These are phyloP conservation scores for Alternaria infectoria DNA, from an alignment of 2,329 filamentous ascomycete genomes.

Conservation along the genomic window DNA sequence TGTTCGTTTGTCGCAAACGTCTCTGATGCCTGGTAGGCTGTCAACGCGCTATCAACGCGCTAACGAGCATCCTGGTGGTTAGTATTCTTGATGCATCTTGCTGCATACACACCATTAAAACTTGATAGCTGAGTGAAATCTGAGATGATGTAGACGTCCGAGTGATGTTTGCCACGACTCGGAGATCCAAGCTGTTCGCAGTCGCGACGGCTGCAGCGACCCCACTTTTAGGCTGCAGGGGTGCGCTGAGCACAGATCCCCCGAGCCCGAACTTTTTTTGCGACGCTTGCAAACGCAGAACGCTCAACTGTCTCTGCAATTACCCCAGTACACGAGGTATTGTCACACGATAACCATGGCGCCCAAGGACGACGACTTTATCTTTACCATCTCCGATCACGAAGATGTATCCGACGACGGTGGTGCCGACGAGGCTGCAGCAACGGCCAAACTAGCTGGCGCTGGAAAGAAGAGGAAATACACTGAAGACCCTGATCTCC, in stretches of 20 bases:
- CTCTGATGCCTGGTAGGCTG: neutral
- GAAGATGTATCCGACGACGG: constrained; percentile 48
- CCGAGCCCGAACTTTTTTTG: constrained; percentile 29
- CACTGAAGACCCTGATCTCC: constrained; percentile 37
- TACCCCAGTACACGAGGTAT: neutral
- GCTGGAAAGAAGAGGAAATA: constrained; percentile 48
- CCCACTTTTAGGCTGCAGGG: constrained; percentile 12
- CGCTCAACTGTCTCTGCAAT: constrained; percentile 2
- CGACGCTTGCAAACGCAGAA: constrained; percentile 16
- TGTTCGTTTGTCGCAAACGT: neutral
- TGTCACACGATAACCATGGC: constrained; percentile 33
- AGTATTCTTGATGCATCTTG: neutral
- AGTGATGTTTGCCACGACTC: neutral
- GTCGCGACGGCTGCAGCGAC: neutral
- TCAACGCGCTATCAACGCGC: neutral
- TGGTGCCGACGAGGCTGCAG: constrained; percentile 35
- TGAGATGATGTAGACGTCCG: neutral
- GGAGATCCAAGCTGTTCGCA: neutral
- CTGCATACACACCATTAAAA: neutral
- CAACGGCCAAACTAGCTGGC: constrained; percentile 37
- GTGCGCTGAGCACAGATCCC: constrained; percentile 16
- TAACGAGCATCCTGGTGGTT: neutral
- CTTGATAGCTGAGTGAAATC: neutral
- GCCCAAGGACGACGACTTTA: constrained; percentile 47
- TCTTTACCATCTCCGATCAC: constrained; percentile 50